These are phyloP conservation scores for Plenodomus lindquistii DNA, from an alignment of 2,329 filamentous ascomycete species.

Conservation along the genomic window DNA sequence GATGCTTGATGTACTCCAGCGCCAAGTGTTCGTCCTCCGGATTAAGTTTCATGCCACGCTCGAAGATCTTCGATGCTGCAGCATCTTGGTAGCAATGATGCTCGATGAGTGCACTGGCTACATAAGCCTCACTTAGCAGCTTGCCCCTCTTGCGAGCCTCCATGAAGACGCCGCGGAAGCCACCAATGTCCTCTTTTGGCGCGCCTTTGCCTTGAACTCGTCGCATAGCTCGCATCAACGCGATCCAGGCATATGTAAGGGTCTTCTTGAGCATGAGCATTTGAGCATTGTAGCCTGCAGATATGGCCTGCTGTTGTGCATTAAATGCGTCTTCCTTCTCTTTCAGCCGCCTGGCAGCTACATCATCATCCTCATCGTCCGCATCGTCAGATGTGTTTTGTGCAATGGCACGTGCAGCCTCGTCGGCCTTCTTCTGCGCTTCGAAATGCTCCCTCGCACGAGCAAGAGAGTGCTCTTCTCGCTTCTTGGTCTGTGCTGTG, in stretches of 20 bases:
- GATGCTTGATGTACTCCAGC: conserved; percentile 92
- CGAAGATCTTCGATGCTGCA: conserved; percentile 92
- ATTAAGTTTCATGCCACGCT: conserved; percentile 89
- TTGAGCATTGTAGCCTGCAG: conserved; percentile 71
- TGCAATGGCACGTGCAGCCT: conserved; percentile 44
- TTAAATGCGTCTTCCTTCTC: conserved; percentile 58
- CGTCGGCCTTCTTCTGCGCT: conserved; percentile 49
- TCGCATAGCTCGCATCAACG: conserved; percentile 89
- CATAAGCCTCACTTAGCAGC: conserved; percentile 91
- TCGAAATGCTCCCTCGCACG: conserved; percentile 60
- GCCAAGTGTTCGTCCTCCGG: conserved; percentile 93
- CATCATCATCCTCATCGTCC: conserved; percentile 60
- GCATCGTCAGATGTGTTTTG: conserved; percentile 48
- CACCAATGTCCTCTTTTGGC: conserved; percentile 63
- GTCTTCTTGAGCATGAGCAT: conserved; percentile 77
- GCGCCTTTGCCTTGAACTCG: conserved; percentile 83
- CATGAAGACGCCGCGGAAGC: conserved; percentile 84
- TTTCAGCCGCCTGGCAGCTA: conserved; percentile 37
- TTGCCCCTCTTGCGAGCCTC: conserved; percentile 86
- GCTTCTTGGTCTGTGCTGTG: conserved; percentile 70
- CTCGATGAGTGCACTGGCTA: conserved; percentile 89
- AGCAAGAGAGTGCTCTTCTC: conserved; percentile 64
- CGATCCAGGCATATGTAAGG: conserved; percentile 93
- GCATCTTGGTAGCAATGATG: conserved; percentile 95
- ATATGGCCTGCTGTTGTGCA: conserved; percentile 60